Percentiles rank a stretch among this genome's conserved stretches.
Conservation (phyloP, 371 early-diverging fungal genomes). For the Nematocida homosporus region DNA sequence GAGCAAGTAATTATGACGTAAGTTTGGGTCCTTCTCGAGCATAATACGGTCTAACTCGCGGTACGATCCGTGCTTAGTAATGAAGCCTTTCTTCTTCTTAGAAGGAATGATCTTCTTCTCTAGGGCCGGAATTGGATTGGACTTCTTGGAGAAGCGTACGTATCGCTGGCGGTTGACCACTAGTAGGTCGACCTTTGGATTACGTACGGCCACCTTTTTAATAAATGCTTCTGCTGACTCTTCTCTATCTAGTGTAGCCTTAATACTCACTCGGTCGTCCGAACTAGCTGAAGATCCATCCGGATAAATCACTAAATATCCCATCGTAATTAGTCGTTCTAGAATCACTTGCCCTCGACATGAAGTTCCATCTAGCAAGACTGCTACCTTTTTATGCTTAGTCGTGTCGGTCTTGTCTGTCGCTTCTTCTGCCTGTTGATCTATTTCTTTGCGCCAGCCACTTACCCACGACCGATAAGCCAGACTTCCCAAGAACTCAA, state of each 20-base stretch:
- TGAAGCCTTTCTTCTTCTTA: slow-evolving; percentile 38
- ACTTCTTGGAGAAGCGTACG: neutral
- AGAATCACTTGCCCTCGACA: neutral
- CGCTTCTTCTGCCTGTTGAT: neutral
- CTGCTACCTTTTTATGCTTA: slow-evolving; percentile 15
- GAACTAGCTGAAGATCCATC: neutral
- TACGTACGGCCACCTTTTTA: slow-evolving; percentile 8
- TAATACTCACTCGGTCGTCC: neutral
- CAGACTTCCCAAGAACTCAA: neutral
- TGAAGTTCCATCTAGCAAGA: slow-evolving; percentile 11
- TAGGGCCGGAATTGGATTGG: slow-evolving; percentile 1
- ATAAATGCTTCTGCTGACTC: slow-evolving; percentile 43
- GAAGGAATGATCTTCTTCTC: slow-evolving; percentile 49
- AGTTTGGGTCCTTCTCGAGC: slow-evolving; percentile 45
- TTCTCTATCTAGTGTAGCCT: slow-evolving; percentile 17
- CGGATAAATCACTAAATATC: slow-evolving; percentile 46
- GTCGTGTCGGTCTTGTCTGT: neutral
- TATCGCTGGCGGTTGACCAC: slow-evolving; percentile 18
- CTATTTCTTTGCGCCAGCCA: neutral
- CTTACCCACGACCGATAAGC: neutral
- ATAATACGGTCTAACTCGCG: slow-evolving; percentile 28
- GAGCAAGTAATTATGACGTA: slow-evolving; percentile 27
- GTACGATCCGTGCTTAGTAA: slow-evolving; percentile 36
- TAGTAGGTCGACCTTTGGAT: slow-evolving; percentile 27
- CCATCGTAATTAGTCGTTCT: neutral